Evolutionary conservation across 2,329 filamentous ascomycete genomes (phyloP).

Genomic region (Aureobasidium sp.): DNA sequence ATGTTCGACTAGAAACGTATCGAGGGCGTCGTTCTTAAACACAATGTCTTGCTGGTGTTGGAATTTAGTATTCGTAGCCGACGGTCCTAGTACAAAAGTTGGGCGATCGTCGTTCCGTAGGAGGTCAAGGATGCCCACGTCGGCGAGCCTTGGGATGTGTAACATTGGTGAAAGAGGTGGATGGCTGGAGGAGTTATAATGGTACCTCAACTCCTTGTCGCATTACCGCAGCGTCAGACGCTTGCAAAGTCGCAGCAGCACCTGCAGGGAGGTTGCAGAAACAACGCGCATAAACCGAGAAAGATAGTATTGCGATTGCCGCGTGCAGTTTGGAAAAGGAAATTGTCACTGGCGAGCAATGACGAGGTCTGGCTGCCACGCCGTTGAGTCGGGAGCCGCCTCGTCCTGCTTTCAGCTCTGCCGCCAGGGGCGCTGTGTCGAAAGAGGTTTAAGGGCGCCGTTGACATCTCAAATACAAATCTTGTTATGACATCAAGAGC

Average conservation of each 20-base stretch:
- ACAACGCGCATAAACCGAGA: neutral
- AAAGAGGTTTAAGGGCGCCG: neutral
- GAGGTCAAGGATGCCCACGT: conserved; percentile 15
- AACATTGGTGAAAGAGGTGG: neutral
- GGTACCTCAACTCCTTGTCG: neutral
- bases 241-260: neutral
- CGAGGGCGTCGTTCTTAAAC: conserved; percentile 6
- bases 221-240: neutral
- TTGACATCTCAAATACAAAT: neutral
- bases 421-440: neutral
- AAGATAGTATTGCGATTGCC: neutral
- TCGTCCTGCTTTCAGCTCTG: neutral
- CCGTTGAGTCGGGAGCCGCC: neutral
- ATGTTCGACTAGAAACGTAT: neutral
- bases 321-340: neutral
- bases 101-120: conserved; percentile 13
- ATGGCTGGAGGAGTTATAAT: neutral
- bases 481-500: neutral
- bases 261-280: neutral
- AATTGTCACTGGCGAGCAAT: neutral
- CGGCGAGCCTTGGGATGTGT: neutral
- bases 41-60: neutral
- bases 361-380: conserved; percentile 1
- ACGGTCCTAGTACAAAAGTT: conserved; percentile 9
- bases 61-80: neutral